A percentile compares a stretch with the other conserved stretches of the same genome.
Evolutionary conservation across 371 early-diverging fungal species (phyloP).

Genomic region (Syncephalastrum sp.): DNA sequence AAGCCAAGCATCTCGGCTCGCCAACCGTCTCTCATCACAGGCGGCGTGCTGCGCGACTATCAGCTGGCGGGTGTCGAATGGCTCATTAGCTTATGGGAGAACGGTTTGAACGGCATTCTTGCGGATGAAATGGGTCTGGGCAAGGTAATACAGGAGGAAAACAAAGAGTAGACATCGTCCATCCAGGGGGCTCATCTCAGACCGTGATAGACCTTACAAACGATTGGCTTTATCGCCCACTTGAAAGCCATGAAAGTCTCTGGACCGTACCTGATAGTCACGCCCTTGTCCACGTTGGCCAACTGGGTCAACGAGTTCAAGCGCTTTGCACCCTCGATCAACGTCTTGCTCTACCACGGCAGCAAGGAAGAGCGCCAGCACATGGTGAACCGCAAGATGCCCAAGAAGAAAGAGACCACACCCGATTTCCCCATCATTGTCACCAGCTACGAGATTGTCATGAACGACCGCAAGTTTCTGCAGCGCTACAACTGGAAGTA

Average conservation of each 20-base stretch:
- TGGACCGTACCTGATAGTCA: conserved; percentile 95
- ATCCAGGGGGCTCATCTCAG: background rate
- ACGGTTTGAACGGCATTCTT: conserved; percentile 96
- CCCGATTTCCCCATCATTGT: conserved; percentile 76
- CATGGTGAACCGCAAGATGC: conserved; percentile 70
- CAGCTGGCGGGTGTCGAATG: conserved; percentile 98
- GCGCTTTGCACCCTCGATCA: conserved; percentile 83
- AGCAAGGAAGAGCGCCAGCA: conserved; percentile 73
- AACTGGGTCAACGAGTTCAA: conserved; percentile 98
- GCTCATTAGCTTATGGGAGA: conserved; percentile 96
- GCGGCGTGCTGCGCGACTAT: conserved; percentile 88
- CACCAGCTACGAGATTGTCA: conserved; percentile 92
- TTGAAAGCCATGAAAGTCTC: conserved; percentile 80
- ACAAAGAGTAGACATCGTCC: background rate
- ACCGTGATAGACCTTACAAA: conserved; percentile 87
- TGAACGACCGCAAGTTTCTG: conserved; percentile 77
- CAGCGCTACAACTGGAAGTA: conserved; percentile 82
- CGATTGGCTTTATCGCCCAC: conserved; percentile 89
- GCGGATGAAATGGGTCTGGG: conserved; percentile 99
- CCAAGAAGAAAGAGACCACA: conserved; percentile 48
- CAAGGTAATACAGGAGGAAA: conserved; percentile 50
- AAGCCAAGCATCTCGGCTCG: conserved; percentile 55
- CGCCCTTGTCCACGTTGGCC: conserved; percentile 93
- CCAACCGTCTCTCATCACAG: conserved; percentile 80
- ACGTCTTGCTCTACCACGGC: conserved; percentile 94